Evolutionary conservation across 75 land plant genomes (phyloP), one percentile per base, ranked within the genome.

Genomic region (Pinus albicaulis): DNA sequence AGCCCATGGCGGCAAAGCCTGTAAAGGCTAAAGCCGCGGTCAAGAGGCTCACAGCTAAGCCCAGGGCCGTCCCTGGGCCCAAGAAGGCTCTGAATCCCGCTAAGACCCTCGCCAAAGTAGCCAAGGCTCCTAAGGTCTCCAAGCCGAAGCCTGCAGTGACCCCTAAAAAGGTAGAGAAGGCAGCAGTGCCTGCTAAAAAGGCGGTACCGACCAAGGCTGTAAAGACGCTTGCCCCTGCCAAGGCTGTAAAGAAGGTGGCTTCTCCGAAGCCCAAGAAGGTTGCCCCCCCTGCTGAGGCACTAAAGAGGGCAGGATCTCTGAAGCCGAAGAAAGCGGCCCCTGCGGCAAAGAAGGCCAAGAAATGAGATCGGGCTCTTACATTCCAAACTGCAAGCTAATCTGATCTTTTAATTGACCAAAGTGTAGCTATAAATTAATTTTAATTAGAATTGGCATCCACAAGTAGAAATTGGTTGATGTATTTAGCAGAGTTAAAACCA

Each of bases 81-180:
- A 74, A 74, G 76, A 70, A 70, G 80, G 57, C 62, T 72, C n/a
- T 70, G 19, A 56, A 62, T 4, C 65, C 53, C 6, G 59, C 79
- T 4, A 66, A 74, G 38, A 1, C 64, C 17, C 44, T 73, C 17
- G 59, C 75, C 6, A 55, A 71, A 25, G 79, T 62, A 72, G 34
- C 75, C 3, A 83, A 83, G 84, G 26, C 77, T 56, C 87, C 8
- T 0, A 34, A 55, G 19, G 80, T 38, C 22, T 48, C 74, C 55
- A 77, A 81, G 79, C 55, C 86, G 19, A 81, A 81, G 73, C 38
- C 74, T 7, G 28, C 3, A 5, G 6, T 64, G 17, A 70, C 79
- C 0, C 24, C 75, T 10, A 76, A 71, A 5, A 71, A 59, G 44
- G 56, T 63, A 24, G 58, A 56, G 13, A 59, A 73, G 20, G 55